These are phyloP conservation scores for Blastocrithidia nonstop DNA, from an alignment of 208 protist genomes.

Conservation along the genomic window DNA sequence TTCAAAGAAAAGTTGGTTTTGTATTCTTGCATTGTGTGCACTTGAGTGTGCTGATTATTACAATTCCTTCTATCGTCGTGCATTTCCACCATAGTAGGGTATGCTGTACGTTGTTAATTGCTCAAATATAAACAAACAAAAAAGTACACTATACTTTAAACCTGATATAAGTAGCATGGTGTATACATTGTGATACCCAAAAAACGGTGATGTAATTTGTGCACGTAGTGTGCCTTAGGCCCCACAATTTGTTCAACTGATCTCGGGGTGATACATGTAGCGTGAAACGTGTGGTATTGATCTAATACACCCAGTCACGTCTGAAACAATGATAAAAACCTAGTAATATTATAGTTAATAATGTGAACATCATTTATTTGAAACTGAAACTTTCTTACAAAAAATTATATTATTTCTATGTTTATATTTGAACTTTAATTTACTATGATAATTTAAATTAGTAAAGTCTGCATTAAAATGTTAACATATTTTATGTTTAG, in stretches of 20 bases:
- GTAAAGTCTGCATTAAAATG: no score
- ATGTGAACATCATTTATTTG: no score
- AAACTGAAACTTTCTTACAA: no score
- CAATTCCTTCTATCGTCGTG: conserved; percentile 59
- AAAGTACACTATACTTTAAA: conserved; percentile 55
- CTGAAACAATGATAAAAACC: no score
- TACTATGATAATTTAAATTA: no score
- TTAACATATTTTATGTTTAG: no score
- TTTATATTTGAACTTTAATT: no score
- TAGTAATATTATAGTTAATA: no score
- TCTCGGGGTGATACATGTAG: conserved; percentile 75
- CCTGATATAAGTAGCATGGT: conserved; percentile 71
- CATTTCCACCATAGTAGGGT: conserved; percentile 49
- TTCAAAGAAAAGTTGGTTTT: no score
- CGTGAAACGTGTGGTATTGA: conserved; percentile 55
- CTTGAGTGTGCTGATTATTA: conserved; percentile 74
- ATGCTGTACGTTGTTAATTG: conserved; percentile 55
- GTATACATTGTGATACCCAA: conserved; percentile 73
- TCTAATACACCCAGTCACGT: conserved; percentile 40
- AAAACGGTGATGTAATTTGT: conserved; percentile 66
- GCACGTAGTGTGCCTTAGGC: conserved; percentile 46
- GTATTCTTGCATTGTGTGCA: no score
- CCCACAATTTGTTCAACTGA: conserved; percentile 61
- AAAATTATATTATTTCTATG: no score
- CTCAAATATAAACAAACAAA: conserved; percentile 50